Evolutionary conservation across 2,329 filamentous ascomycete genomes (phyloP), one percentile per base, ranked within the genome.

Genomic region (Trichoderma lentiforme): DNA sequence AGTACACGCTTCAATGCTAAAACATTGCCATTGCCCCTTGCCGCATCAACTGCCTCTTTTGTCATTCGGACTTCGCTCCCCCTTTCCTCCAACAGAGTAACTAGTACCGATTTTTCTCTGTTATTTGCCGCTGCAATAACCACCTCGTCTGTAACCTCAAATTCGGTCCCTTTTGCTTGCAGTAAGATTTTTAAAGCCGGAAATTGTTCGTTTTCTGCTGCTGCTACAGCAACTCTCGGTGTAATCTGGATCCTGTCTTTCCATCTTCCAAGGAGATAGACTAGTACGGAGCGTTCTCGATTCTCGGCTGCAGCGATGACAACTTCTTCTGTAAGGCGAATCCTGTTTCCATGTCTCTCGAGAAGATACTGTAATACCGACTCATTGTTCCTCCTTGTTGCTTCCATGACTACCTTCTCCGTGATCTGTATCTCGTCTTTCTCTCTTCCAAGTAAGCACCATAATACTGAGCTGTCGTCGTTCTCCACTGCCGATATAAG

Each of bases 381-480:
- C 64, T 69, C 56, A 26, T 39, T 51, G 39, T 26, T 51, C 28
- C 51, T 70, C 14, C 1, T n/a, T 14, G 67, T 21, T 7, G 67
- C 67, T 12, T 28, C 30, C 6, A 28, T 21, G 28, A 62, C 57
- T 4, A 70, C n/a, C 11, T 5, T 34, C 43, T 70, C 57, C 15
- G 57, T 53, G 8, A 70, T 70, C 11, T 3, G 67, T 24, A 70
- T 36, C 36, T 28, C 8, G 14, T 62, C 66, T 34, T 67, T 47
- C 26, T 58, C 57, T 70, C 67, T 61, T n/a, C 58, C 57, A n/a
- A 70, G 43, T n/a, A 70, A 8, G 30, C 53, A 62, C 58, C 57
- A 60, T 6, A 62, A 8, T 14, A 28, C 30, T 34, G 56, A 57
- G 32, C 24, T 32, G 36, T 60, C 56, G 6, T 32, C 15, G 14